Base-by-base conservation (phyloP, 2,329 filamentous ascomycete genomes). In the Fusarium penzigii region DNA sequence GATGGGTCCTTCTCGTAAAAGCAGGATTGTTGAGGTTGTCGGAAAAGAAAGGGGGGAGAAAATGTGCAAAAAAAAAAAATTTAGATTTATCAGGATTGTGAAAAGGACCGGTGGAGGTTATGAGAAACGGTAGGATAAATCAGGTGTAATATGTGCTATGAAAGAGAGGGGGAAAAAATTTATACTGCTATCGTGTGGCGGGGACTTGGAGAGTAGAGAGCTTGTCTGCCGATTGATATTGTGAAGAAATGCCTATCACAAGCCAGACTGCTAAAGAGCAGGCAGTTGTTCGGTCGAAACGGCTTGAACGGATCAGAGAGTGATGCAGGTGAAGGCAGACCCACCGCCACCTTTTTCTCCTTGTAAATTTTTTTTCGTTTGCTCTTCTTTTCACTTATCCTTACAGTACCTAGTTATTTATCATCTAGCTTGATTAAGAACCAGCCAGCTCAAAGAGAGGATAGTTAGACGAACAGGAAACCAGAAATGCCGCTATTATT, bases 391-490 rank as follows among this genome's bases (percentile, higher is more conserved):
- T n/a, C n/a, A n/a, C n/a, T n/a, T n/a, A n/a, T n/a, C n/a, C n/a
- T n/a, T n/a, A n/a, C n/a, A n/a, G n/a, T n/a, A n/a, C n/a, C n/a
- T n/a, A n/a, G n/a, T n/a, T n/a, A n/a, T n/a, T n/a, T n/a, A n/a
- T n/a, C n/a, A n/a, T n/a, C n/a, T n/a, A n/a, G n/a, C n/a, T 44
- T 36, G 34, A 40, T 49, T 43, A 25, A 45, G 29, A 38, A 38
- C 14, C 14, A 50, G 41, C 41, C 11, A 43, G n/a, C 11, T 39
- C 17, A 46, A 36, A 48, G 53, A 45, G 52, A 55, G 20, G 53
- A 9, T 38, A 61, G 39, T 50, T n/a, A n/a, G n/a, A n/a, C n/a
- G 20, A 25, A 25, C 20, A 25, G 20, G 20, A 25, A 7, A 25
- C 4, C 20, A 4, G 20, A 25, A 25, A 25, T 25, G 20, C 20